Conservation (phyloP, 306 rosid species). For the Trifolium repens region DNA sequence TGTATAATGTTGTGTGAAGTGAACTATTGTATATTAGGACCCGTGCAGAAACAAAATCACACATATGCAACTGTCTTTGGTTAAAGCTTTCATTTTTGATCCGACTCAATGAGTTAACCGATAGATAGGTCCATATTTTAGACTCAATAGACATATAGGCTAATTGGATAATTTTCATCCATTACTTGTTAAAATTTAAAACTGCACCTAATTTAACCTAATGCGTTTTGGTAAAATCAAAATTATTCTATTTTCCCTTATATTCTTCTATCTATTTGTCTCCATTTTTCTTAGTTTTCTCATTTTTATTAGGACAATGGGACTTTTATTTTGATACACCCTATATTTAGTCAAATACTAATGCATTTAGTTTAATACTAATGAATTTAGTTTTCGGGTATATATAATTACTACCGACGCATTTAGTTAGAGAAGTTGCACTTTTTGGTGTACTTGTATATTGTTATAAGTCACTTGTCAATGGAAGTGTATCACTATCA, state of each 20-base stretch:
- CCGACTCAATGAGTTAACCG: too few species aligned
- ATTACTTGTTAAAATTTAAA: too few species aligned
- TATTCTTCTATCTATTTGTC: background rate
- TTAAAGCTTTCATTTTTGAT: too few species aligned
- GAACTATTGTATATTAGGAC: too few species aligned
- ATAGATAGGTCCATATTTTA: too few species aligned
- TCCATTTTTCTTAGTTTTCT: background rate
- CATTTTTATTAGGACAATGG: background rate
- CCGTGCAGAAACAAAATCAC: too few species aligned
- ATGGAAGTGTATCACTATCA: background rate
- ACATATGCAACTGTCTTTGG: too few species aligned
- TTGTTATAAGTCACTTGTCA: background rate
- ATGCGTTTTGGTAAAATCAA: background rate
- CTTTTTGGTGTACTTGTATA: background rate
- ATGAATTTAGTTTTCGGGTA: constrained; percentile 30
- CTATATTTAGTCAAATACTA: constrained; percentile 36
- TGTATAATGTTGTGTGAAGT: too few species aligned
- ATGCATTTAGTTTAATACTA: background rate
- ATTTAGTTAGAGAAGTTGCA: constrained; percentile 15
- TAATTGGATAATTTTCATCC: too few species aligned
- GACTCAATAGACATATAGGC: too few species aligned
- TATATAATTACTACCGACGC: constrained; percentile 42
- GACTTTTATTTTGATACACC: constrained; percentile 20
- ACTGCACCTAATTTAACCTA: too few species aligned
- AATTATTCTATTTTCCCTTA: background rate